A percentile compares a stretch with the other conserved stretches of the same genome.
These are phyloP conservation scores for Dalbergia oliveri DNA, from an alignment of 306 rosid species.

Conservation along the genomic window DNA sequence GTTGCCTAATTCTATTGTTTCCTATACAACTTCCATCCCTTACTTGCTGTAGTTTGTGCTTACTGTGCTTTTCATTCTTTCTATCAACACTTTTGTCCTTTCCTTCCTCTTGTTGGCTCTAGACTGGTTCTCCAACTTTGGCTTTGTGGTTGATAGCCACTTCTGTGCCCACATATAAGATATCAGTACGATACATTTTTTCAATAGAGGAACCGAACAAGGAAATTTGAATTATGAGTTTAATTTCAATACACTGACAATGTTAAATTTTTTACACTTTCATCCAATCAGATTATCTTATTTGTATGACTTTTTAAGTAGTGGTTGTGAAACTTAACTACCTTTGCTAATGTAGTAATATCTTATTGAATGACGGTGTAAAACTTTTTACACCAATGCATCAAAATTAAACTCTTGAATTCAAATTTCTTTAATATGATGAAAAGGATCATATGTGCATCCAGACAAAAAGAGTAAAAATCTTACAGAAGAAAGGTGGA, in stretches of 20 bases:
- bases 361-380: too few relatives aligned
- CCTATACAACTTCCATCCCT: slow-evolving; percentile 54
- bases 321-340: too few relatives aligned
- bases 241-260: too few relatives aligned
- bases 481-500: slow-evolving; percentile 44
- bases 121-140: slow-evolving; percentile 29
- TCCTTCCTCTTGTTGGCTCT: slow-evolving; percentile 38
- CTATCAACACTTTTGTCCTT: slow-evolving; percentile 24
- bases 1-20: slow-evolving; percentile 35
- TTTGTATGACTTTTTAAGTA: too few relatives aligned
- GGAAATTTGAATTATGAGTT: neutral
- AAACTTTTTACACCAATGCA: too few relatives aligned
- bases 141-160: slow-evolving; percentile 28
- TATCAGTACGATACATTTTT: neutral
- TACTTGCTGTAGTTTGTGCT: slow-evolving; percentile 39
- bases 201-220: slow-evolving; percentile 9
- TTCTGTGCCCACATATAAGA: slow-evolving; percentile 32
- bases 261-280: too few relatives aligned
- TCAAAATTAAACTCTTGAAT: too few relatives aligned
- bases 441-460: slow-evolving; percentile 3
- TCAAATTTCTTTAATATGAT: slow-evolving; percentile 22
- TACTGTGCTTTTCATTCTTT: slow-evolving; percentile 19
- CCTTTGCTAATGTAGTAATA: too few relatives aligned
- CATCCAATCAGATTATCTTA: too few relatives aligned
- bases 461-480: slow-evolving; percentile 9